These are phyloP conservation scores for Sugiyamaella paludigena DNA, from an alignment of 1,139 yeast species.

Conservation along the genomic window DNA sequence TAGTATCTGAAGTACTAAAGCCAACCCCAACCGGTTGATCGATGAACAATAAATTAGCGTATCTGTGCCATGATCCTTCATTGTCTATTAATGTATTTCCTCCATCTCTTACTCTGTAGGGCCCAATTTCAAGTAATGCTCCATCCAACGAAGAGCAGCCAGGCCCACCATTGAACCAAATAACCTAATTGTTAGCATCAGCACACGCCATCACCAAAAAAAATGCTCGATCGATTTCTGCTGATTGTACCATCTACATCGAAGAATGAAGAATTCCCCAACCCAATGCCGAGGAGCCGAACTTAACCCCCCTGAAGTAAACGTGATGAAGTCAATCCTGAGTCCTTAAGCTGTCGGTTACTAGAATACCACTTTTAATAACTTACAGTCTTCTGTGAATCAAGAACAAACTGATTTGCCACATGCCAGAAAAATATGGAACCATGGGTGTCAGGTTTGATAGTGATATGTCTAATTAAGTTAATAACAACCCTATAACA, in stretches of 20 bases:
- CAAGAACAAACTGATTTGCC: slow-evolving; percentile 33
- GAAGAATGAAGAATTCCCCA: no score
- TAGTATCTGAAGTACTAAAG: slow-evolving; percentile 57
- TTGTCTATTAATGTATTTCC: slow-evolving; percentile 51
- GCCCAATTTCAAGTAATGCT: slow-evolving; percentile 90
- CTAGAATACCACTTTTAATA: slow-evolving; percentile 10
- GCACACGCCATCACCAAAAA: background rate
- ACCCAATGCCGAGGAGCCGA: no score
- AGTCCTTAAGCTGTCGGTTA: no score
- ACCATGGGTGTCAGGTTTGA: slow-evolving; percentile 54
- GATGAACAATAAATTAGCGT: slow-evolving; percentile 75
- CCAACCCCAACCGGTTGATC: slow-evolving; percentile 98
- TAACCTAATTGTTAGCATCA: slow-evolving; percentile 24
- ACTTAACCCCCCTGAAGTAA: no score
- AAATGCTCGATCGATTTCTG: background rate
- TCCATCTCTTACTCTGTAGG: slow-evolving; percentile 59
- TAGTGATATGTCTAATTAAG: slow-evolving; percentile 51
- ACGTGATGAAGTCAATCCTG: no score
- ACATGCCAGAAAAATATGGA: slow-evolving; percentile 76
- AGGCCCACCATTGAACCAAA: slow-evolving; percentile 87
- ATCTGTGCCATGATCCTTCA: slow-evolving; percentile 81
- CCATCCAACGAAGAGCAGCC: slow-evolving; percentile 99
- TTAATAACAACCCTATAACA: background rate
- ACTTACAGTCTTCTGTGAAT: slow-evolving; percentile 31
- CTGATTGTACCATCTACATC: background rate